Base-by-base conservation (phyloP, 768 basidiomycete species). In the Galerina marginata region DNA sequence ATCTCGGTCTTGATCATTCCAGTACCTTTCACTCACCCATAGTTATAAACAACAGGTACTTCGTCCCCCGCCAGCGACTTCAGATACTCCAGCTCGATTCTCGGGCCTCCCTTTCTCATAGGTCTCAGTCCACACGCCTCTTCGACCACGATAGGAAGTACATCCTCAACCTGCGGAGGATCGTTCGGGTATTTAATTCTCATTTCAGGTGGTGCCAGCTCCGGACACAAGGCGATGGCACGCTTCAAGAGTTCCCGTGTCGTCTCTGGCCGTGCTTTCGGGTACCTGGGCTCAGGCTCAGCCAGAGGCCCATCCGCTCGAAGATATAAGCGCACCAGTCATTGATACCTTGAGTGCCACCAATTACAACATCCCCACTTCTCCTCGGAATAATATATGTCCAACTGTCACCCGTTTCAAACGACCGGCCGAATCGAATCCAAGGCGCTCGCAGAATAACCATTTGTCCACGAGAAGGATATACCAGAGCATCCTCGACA, bases 381-480 rank as follows among this genome's bases (percentile, higher is more conserved):
- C 79, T 72, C 62, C 89, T 74, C 6, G 89, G 87, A 61, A 91
- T 88, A 51, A 88, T 77, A 72, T 90, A 91, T 38, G 87, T 86
- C 77, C 79, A 79, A 10, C 39, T 56, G 5, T 80, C 80, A 3
- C 74, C 67, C 9, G 55, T 56, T 60, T 76, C 79, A 12, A 79
- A 65, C 0, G 85, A 82, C 55, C 77, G 73, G 6, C 86, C 86
- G 63, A 79, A 83, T 39, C 84, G 80, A 45, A 92, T 75, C 75
- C 83, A 81, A 0, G 91, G 89, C 3, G 91, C 91, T 37, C 83
- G 73, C 25, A 96, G 78, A 16, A 95, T 72, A 6, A 95, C 86
- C 0, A 92, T 89, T 74, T 96, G 95, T 5, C 95, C 95, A 42
- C 93, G 81, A 60, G 93, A 84, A 0, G 95, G 92, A 68, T 85